A percentile compares a stretch with the other conserved stretches of the same genome.
phyloP scores from a whole-genome alignment of 495 filamentous ascomycete genomes.

The Chaetomidium leptoderma region DNA sequence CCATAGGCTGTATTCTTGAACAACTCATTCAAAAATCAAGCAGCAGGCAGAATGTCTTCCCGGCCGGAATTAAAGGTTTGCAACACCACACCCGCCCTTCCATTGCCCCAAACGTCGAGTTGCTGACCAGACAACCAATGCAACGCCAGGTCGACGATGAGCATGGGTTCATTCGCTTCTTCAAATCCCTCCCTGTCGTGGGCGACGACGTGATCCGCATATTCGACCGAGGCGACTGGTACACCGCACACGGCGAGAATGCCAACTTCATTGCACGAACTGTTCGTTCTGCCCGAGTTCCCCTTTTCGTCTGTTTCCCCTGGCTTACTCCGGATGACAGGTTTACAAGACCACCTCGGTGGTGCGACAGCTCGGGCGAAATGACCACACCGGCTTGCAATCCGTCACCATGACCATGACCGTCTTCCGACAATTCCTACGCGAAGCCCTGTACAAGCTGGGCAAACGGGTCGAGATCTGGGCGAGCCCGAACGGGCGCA shows the following conservation, averaged over 20 bases:
- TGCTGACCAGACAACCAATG: constrained; percentile 14
- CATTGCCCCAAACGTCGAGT: neutral
- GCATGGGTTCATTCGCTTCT: constrained; percentile 91
- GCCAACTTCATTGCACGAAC: constrained; percentile 90
- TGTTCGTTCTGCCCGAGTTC: constrained; percentile 37
- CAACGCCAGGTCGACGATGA: constrained; percentile 81
- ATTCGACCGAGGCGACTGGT: constrained; percentile 93
- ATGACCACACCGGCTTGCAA: constrained; percentile 73
- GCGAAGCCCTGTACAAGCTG: constrained; percentile 86
- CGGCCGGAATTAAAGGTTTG: constrained; percentile 83
- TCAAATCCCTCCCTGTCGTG: constrained; percentile 67
- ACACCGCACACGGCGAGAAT: constrained; percentile 88
- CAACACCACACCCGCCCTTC: neutral
- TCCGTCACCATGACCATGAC: constrained; percentile 93
- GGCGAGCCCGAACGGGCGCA: constrained; percentile 65
- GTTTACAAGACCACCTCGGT: constrained; percentile 98
- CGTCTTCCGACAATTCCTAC: constrained; percentile 91
- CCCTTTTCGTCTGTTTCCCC: neutral
- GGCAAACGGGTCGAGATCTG: constrained; percentile 91
- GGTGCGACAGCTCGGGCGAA: constrained; percentile 79
- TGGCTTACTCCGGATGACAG: constrained; percentile 32
- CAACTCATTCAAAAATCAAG: neutral
- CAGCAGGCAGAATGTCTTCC: constrained; percentile 64
- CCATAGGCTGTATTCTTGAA: neutral
- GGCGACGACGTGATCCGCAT: constrained; percentile 75